A percentile compares a stretch with the other conserved stretches of the same genome.
Conservation (phyloP, 352 stramenopile species). For the Hyphochytrium catenoides region DNA sequence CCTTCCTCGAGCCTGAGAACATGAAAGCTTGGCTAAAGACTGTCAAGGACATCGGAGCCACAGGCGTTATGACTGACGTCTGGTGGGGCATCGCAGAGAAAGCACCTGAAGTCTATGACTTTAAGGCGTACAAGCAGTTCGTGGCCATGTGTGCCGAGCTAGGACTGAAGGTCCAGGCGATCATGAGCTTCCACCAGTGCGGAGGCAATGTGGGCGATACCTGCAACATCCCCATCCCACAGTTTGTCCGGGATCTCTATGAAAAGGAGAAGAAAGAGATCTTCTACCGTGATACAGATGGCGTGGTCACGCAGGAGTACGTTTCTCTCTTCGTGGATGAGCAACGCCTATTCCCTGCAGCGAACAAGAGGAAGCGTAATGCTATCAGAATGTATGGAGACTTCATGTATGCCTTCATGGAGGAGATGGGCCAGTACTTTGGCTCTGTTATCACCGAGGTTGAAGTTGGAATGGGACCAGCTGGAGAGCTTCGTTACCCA, state of each 20-base stretch:
- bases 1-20: too few relatives aligned
- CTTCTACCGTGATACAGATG: neutral
- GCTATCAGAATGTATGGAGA: slow-evolving; percentile 1
- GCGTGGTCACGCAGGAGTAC: neutral
- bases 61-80: slow-evolving; percentile 2
- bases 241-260: slow-evolving; percentile 1
- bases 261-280: too few relatives aligned
- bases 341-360: too few relatives aligned
- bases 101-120: slow-evolving; percentile 2
- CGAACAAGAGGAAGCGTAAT: slow-evolving; percentile 1
- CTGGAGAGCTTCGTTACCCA: slow-evolving; percentile 3
- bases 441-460: neutral
- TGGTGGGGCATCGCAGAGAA: slow-evolving; percentile 3
- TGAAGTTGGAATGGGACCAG: slow-evolving; percentile 1
- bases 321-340: slow-evolving; percentile 1
- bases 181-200: slow-evolving; percentile 1
- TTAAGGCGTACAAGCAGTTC: neutral
- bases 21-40: too few relatives aligned
- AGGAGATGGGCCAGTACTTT: neutral
- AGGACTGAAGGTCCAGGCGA: slow-evolving; percentile 2
- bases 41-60: slow-evolving; percentile 1
- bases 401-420: neutral
- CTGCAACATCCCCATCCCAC: slow-evolving; percentile 2
- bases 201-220: slow-evolving; percentile 3
- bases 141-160: neutral